Evolutionary conservation across 192 early-diverging fungal species (phyloP), one percentile per base, ranked within the genome.

Genomic region (Thamnidium elegans): DNA sequence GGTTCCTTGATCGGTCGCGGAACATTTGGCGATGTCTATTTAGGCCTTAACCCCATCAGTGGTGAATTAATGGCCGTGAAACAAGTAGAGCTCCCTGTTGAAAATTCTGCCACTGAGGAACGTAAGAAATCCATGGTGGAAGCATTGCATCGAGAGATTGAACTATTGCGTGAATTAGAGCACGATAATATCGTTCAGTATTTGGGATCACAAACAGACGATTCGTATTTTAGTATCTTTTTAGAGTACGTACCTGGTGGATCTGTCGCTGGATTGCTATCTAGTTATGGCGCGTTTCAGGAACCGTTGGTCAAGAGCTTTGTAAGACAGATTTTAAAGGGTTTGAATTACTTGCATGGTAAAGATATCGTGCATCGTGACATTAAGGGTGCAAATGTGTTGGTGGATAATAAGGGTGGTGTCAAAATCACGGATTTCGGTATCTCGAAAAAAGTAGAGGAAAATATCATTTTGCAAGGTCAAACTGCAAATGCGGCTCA

Each of bases 371-470:
- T 99, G 70, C 97, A 99, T 74, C 81, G 97, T 9, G 96, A 99
- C 63, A 98, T 98, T 66, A 98, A 98, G 74, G 94, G 94, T n/a
- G 94, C 92, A 60, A 98, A 96, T 64, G 87, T 91, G 67, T 63
- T 92, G 55, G 90, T 99, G 13, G 94, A 96, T 76, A 89, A 90
- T 63, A 87, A 94, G 52, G 96, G 95, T 3, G 84, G 88, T 31
- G 93, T 92, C 50, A 99, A 99, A 79, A 99, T 99, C 45, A 92
- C 95, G 1, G 97, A 99, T 73, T 99, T 99, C 84, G 97, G 97
- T 7, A 98, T 98, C 53, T 98, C 96, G 10, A 99, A 99, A 83
- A 96, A 89, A 56, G 88, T 92, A 2, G 90, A 92, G 69, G 87
- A 90, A 52, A 23, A 54, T 54, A 64, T 65, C 20, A 78, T 76